These are phyloP conservation scores for Penicillium verrucosum DNA, from an alignment of 2,329 filamentous ascomycete species.

Conservation along the genomic window DNA sequence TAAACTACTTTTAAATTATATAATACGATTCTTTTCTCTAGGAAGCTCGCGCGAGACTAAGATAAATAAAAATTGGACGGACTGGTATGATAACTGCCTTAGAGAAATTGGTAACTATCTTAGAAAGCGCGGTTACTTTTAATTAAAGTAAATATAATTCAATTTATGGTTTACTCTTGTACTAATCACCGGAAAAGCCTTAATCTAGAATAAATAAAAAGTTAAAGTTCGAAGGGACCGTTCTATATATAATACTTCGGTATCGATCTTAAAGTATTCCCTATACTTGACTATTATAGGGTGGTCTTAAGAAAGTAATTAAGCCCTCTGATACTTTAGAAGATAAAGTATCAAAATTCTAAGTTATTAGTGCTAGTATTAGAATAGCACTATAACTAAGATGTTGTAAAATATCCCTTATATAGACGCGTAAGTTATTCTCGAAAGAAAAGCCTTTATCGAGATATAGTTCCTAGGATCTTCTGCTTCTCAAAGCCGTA, in stretches of 20 bases:
- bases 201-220: not conserved
- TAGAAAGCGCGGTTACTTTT: not conserved
- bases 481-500: too few species aligned
- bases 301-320: not conserved
- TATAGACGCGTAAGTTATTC: not conserved
- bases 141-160: not conserved
- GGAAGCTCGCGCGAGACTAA: too few species aligned
- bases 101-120: not conserved
- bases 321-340: not conserved
- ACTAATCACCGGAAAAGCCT: too few species aligned
- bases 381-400: slow-evolving; percentile 1
- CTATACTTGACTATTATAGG: not conserved
- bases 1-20: too few species aligned
- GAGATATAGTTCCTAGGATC: not conserved
- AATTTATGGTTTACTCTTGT: not conserved
- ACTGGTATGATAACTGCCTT: not conserved
- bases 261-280: not conserved
- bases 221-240: not conserved
- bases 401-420: not conserved
- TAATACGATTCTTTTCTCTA: too few species aligned
- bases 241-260: not conserved
- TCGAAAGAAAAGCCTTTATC: not conserved
- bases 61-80: too few species aligned
- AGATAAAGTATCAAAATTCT: slow-evolving; percentile 1
- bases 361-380: not conserved